A percentile compares a stretch with the other conserved stretches of the same genome.
Conservation (phyloP, 371 early-diverging fungal genomes). For the Mortierella sp. region DNA sequence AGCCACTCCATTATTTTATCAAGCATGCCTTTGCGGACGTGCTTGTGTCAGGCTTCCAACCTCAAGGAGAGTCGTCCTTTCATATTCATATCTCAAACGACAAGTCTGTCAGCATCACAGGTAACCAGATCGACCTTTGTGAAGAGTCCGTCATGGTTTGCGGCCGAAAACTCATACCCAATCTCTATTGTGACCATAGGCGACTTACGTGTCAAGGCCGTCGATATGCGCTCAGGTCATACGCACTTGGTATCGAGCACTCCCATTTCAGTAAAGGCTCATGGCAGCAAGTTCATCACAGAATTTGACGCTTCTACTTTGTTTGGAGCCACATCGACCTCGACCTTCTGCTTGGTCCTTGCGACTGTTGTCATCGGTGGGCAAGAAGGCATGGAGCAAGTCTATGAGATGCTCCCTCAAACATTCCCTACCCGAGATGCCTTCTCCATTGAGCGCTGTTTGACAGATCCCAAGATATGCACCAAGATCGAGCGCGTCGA, state of each 20-base stretch:
- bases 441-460: conserved; percentile 5
- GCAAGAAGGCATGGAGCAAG: background rate
- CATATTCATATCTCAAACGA: conserved; percentile 34
- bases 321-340: background rate
- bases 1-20: conserved; percentile 43
- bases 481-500: background rate
- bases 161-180: background rate
- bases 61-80: conserved; percentile 6
- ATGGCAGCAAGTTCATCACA: background rate
- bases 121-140: background rate
- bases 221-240: background rate
- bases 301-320: background rate
- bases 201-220: background rate
- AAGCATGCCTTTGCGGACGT: conserved; percentile 42
- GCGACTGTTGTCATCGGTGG: conserved; percentile 8
- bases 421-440: conserved; percentile 29
- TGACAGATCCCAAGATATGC: conserved; percentile 4
- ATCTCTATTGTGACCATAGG: background rate
- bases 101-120: conserved; percentile 11
- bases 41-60: conserved; percentile 37
- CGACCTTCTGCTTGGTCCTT: conserved; percentile 10
- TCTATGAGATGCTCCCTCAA: conserved; percentile 35
- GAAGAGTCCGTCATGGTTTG: background rate
- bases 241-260: background rate
- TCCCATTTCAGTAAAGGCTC: background rate